A percentile compares a stretch with the other conserved stretches of the same genome.
These are phyloP conservation scores for Neurospora sublineolata DNA, from an alignment of 495 filamentous ascomycete genomes.

Conservation along the genomic window DNA sequence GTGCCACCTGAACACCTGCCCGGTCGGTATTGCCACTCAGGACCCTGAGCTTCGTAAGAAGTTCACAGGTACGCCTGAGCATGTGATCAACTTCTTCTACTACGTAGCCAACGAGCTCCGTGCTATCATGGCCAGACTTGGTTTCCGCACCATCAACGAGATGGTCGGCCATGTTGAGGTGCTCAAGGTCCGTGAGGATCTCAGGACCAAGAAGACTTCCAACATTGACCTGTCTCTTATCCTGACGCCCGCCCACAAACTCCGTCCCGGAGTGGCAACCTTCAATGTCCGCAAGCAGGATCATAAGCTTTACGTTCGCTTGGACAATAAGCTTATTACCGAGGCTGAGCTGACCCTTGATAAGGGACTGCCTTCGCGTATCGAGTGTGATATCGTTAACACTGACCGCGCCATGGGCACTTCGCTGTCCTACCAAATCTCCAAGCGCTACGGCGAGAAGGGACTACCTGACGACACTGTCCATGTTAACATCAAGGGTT, in stretches of 20 bases:
- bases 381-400: constrained; percentile 97
- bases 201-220: constrained; percentile 77
- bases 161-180: constrained; percentile 94
- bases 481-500: constrained; percentile 97
- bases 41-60: constrained; percentile 92
- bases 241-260: constrained; percentile 88
- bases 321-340: constrained; percentile 97
- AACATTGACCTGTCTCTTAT: constrained; percentile 94
- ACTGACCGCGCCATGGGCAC: constrained; percentile 93
- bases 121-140: constrained; percentile 95
- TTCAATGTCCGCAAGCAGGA: constrained; percentile 99
- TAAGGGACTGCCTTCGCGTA: constrained; percentile 87
- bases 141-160: constrained; percentile 92
- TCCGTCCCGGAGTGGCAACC: constrained; percentile 91
- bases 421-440: constrained; percentile 94
- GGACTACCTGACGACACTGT: constrained; percentile 91
- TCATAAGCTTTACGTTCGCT: constrained; percentile 80
- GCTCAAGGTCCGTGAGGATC: constrained; percentile 78
- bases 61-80: constrained; percentile 87
- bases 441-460: constrained; percentile 79
- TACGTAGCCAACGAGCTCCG: constrained; percentile 96
- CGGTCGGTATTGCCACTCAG: constrained; percentile 94
- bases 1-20: constrained; percentile 72
- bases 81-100: constrained; percentile 99
- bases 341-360: constrained; percentile 95